Evolutionary conservation across 2,329 filamentous ascomycete genomes (phyloP).

Genomic region (Rutstroemia sp.): DNA sequence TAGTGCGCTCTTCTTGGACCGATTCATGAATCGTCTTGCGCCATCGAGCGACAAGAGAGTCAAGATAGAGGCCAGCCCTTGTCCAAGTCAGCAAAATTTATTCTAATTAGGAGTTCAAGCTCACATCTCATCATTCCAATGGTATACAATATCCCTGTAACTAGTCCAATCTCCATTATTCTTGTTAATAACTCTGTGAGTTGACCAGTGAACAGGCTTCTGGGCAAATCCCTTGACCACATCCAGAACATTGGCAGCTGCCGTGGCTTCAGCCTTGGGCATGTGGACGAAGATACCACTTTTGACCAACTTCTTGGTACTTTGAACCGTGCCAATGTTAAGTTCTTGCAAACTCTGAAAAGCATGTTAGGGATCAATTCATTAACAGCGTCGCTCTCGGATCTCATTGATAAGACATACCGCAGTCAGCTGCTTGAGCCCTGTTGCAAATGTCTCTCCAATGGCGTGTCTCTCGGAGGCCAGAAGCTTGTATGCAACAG

Average conservation of each 20-base stretch:
- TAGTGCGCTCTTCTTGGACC: background rate
- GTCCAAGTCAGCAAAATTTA: background rate
- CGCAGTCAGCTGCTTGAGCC: background rate
- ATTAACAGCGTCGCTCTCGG: too few species aligned
- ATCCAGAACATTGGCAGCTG: background rate
- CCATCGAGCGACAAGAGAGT: background rate
- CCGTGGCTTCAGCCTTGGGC: background rate
- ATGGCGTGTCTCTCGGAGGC: background rate
- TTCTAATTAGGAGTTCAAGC: background rate
- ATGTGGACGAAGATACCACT: background rate
- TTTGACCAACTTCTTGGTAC: too few species aligned
- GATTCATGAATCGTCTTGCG: background rate
- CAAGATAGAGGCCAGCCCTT: background rate
- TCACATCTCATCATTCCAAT: slow-evolving; percentile 20
- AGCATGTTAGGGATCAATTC: too few species aligned
- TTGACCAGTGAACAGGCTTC: slow-evolving; percentile 11
- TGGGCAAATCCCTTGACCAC: background rate
- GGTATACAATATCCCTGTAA: background rate
- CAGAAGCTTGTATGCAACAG: slow-evolving; percentile 11
- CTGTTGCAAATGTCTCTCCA: background rate
- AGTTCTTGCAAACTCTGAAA: too few species aligned
- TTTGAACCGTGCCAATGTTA: background rate
- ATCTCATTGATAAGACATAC: background rate
- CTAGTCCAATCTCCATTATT: slow-evolving; percentile 8
- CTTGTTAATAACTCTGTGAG: slow-evolving; percentile 12